phyloP scores from a whole-genome alignment of 768 basidiomycete species.

The Pholiota microspora region DNA sequence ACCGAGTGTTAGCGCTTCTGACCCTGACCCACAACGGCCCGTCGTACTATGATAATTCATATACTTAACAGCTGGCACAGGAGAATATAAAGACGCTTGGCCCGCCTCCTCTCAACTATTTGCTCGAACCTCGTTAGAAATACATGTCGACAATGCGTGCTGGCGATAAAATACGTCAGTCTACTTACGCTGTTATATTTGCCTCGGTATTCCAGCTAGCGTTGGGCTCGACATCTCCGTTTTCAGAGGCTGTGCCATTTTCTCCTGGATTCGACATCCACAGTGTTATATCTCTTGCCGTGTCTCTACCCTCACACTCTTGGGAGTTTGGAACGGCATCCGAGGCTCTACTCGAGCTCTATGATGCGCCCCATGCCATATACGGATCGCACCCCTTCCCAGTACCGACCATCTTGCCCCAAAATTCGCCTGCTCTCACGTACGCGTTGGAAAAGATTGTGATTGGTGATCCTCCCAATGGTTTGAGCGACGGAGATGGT shows the following conservation, averaged over 20 bases:
- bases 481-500: constrained; percentile 35
- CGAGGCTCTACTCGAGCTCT: constrained; percentile 43
- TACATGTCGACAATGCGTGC: too few species aligned
- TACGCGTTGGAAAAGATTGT: constrained; percentile 39
- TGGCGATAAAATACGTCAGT: not conserved
- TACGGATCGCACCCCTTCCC: constrained; percentile 37
- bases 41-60: too few species aligned
- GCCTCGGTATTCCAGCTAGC: not conserved
- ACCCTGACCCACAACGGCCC: not conserved
- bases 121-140: too few species aligned
- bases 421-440: constrained; percentile 26
- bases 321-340: constrained; percentile 47
- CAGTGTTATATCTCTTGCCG: constrained; percentile 29
- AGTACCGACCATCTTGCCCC: constrained; percentile 20
- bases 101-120: too few species aligned
- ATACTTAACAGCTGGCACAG: too few species aligned
- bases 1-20: not conserved
- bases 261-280: constrained; percentile 40
- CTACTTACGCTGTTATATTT: not conserved
- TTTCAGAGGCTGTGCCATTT: constrained; percentile 24
- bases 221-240: not conserved
- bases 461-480: constrained; percentile 32
- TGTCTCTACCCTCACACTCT: constrained; percentile 38
- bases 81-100: too few species aligned
- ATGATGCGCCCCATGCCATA: constrained; percentile 36